These are phyloP conservation scores for Penicillium dipodomyicola DNA, from an alignment of 495 filamentous ascomycete species.

Conservation along the genomic window DNA sequence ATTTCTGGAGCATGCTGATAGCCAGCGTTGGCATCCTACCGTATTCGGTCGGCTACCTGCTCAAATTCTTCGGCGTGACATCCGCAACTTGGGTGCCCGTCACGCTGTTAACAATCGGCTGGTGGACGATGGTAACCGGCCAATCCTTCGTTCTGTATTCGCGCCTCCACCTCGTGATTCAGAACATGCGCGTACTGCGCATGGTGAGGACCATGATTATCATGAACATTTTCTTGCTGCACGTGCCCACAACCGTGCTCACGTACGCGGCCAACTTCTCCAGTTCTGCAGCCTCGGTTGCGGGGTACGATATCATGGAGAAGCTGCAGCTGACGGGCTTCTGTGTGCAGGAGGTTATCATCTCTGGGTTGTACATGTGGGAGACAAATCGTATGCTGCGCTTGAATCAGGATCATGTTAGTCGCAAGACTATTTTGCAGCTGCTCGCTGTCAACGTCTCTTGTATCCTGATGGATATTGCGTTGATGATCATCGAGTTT, in stretches of 20 bases:
- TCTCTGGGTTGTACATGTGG: conserved; percentile 33
- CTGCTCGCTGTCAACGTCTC: conserved; percentile 31
- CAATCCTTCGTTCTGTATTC: conserved; percentile 44
- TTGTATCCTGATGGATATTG: conserved; percentile 35
- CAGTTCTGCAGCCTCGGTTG: conserved; percentile 13
- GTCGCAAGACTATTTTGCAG: conserved; percentile 30
- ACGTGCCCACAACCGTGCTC: conserved; percentile 38
- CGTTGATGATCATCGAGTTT: conserved; percentile 32
- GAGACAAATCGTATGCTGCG: conserved; percentile 32
- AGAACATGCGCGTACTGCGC: conserved; percentile 25
- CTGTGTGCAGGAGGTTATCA: conserved; percentile 33
- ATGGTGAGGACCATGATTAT: conserved; percentile 38
- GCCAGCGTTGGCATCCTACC: conserved; percentile 34
- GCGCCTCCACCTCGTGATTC: conserved; percentile 38
- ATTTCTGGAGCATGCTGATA: conserved; percentile 44
- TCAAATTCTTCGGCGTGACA: conserved; percentile 38
- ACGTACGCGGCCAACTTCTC: conserved; percentile 31
- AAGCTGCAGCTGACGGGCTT: conserved; percentile 31
- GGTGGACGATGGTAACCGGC: conserved; percentile 44
- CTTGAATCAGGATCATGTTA: conserved; percentile 24
- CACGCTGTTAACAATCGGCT: conserved; percentile 36
- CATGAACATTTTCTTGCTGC: conserved; percentile 32
- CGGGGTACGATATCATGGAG: conserved; percentile 32
- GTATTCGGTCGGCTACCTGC: conserved; percentile 37
- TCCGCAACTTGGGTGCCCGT: conserved; percentile 28